A percentile compares a stretch with the other conserved stretches of the same genome.
phyloP scores from a whole-genome alignment of 306 rosid species.

The Quercus aquifolioides region DNA sequence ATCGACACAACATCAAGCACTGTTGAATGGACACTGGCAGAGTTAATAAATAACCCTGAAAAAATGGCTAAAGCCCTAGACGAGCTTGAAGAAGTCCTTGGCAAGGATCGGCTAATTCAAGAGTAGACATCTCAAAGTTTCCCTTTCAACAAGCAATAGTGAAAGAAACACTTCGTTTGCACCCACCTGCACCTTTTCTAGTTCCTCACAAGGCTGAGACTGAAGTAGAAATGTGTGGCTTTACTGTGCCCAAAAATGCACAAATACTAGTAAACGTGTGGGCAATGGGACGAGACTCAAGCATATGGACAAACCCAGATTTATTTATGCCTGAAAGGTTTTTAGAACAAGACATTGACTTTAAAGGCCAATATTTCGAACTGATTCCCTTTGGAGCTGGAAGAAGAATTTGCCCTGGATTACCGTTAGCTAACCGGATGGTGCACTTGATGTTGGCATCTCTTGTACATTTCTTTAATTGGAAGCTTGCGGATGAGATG shows the following conservation, averaged over 20 bases:
- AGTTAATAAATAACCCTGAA: not conserved
- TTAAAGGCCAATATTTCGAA: slow-evolving; percentile 10
- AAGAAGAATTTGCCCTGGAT: slow-evolving; percentile 20
- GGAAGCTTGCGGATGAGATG: slow-evolving; percentile 13
- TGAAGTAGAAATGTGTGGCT: not conserved
- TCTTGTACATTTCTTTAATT: slow-evolving; percentile 7
- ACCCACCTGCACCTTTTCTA: slow-evolving; percentile 20
- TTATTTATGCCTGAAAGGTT: slow-evolving; percentile 23
- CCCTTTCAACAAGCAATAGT: slow-evolving; percentile 2
- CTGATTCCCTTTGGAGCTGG: slow-evolving; percentile 24
- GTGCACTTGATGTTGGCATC: slow-evolving; percentile 13
- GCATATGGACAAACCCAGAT: slow-evolving; percentile 7
- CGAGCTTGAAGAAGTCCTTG: slow-evolving; percentile 1
- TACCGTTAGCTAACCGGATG: not conserved
- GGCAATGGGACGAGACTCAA: slow-evolving; percentile 10
- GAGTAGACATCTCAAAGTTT: not conserved
- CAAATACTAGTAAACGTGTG: slow-evolving; percentile 6
- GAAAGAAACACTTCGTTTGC: slow-evolving; percentile 27
- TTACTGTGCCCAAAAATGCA: not conserved
- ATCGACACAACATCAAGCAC: slow-evolving; percentile 1
- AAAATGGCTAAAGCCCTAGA: not conserved
- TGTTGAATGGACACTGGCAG: slow-evolving; percentile 32
- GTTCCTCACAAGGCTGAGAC: not conserved
- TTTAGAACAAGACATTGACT: not conserved
- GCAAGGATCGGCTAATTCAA: not conserved